phyloP scores from a whole-genome alignment of 768 basidiomycete genomes.

The Boletus tomentosulus region DNA sequence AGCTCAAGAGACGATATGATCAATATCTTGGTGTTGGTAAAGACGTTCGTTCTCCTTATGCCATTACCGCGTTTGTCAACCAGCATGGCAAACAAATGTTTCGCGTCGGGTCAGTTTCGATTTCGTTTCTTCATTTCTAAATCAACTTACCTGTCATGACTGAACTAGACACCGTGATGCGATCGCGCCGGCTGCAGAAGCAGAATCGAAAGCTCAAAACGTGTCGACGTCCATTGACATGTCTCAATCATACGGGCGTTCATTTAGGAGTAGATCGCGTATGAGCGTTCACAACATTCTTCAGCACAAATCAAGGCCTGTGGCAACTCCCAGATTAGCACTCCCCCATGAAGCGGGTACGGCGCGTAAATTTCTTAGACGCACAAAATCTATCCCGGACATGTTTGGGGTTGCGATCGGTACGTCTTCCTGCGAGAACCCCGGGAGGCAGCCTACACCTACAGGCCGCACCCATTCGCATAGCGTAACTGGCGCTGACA shows the following conservation, averaged over 20 bases:
- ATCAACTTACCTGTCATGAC: not conserved
- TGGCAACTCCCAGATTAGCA: conserved; percentile 18
- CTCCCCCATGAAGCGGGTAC: conserved; percentile 30
- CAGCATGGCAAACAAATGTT: conserved; percentile 76
- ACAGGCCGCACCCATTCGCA: conserved; percentile 69
- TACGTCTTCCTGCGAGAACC: conserved; percentile 30
- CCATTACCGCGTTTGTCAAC: conserved; percentile 78
- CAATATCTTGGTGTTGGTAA: conserved; percentile 61
- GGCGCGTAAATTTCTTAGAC: conserved; percentile 55
- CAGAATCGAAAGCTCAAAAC: conserved; percentile 38
- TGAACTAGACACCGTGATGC: conserved; percentile 53
- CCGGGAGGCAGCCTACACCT: conserved; percentile 27
- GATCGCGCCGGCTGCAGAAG: conserved; percentile 56
- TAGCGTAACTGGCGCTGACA: conserved; percentile 71
- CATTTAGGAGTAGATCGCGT: conserved; percentile 52
- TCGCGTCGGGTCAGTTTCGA: conserved; percentile 63
- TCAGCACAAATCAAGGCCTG: conserved; percentile 44
- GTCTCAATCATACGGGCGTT: conserved; percentile 34
- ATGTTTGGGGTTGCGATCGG: conserved; percentile 28
- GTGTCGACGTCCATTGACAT: conserved; percentile 29
- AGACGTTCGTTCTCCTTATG: conserved; percentile 70
- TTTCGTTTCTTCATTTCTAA: not conserved
- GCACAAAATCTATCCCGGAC: conserved; percentile 74
- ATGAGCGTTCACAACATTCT: conserved; percentile 65
- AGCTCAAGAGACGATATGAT: conserved; percentile 75